These are phyloP conservation scores for Pleurotus platypus DNA, from an alignment of 768 basidiomycete genomes.

Conservation along the genomic window DNA sequence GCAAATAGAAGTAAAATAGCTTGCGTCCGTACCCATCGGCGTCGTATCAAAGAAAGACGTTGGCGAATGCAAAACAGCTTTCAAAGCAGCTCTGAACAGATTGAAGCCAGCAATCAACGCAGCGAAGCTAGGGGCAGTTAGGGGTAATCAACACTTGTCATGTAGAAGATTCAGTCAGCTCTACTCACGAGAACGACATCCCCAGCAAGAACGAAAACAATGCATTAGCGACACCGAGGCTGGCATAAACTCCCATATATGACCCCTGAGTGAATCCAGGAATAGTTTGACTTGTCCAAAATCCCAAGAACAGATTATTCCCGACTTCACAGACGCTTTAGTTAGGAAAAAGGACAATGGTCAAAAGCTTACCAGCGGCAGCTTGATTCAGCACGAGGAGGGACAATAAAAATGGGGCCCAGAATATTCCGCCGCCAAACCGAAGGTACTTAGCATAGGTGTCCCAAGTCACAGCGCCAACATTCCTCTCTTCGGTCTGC, in stretches of 20 bases:
- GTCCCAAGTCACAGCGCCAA: constrained; percentile 46
- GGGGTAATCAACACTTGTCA: not conserved
- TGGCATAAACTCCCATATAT: constrained; percentile 64
- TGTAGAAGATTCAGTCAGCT: too few species aligned
- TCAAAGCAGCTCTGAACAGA: constrained; percentile 55
- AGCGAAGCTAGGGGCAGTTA: constrained; percentile 23
- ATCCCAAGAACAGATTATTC: constrained; percentile 67
- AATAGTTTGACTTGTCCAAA: constrained; percentile 63
- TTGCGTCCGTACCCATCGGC: constrained; percentile 44
- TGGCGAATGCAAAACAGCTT: constrained; percentile 56
- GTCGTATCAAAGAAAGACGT: constrained; percentile 73
- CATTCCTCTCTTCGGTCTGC: constrained; percentile 55
- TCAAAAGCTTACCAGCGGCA: constrained; percentile 36
- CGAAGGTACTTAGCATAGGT: constrained; percentile 47
- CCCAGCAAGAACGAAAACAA: constrained; percentile 48
- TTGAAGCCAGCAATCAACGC: constrained; percentile 38
- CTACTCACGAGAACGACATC: constrained; percentile 45
- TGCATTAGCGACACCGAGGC: constrained; percentile 45
- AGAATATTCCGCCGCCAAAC: constrained; percentile 45
- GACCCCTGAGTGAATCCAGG: constrained; percentile 51
- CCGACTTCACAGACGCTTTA: constrained; percentile 32
- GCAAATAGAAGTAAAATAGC: not conserved
- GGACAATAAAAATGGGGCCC: constrained; percentile 41
- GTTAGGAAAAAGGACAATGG: too few species aligned
- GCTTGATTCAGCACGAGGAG: constrained; percentile 46